A percentile compares a stretch with the other conserved stretches of the same genome.
phyloP scores from a whole-genome alignment of 75 land plant genomes.

The Pseudotsuga menziesii region DNA sequence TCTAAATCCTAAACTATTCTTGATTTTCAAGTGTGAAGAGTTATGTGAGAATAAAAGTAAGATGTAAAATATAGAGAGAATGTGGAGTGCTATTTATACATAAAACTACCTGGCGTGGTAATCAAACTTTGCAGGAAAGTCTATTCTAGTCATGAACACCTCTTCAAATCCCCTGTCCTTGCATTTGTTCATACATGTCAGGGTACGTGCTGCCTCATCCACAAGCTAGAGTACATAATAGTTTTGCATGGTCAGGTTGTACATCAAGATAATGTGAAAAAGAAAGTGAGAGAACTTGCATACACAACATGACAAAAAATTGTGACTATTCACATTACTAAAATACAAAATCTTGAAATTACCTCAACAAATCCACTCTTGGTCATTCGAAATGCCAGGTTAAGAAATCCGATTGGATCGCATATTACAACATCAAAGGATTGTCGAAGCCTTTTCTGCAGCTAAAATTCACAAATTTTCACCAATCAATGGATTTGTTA shows the following conservation, averaged over 20 bases:
- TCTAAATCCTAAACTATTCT: too few species aligned
- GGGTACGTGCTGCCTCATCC: conserved; percentile 53
- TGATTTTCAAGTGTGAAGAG: too few species aligned
- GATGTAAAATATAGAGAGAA: too few species aligned
- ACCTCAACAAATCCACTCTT: conserved; percentile 69
- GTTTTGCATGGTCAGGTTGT: neutral
- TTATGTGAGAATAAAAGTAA: too few species aligned
- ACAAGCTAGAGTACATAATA: conserved; percentile 44
- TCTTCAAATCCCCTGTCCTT: conserved; percentile 76
- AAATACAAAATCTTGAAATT: neutral
- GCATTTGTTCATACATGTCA: conserved; percentile 44
- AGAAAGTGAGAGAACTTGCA: neutral
- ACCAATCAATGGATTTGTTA: neutral
- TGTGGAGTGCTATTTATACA: neutral
- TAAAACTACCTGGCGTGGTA: conserved; percentile 62
- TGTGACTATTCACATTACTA: neutral
- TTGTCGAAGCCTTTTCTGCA: conserved; percentile 21
- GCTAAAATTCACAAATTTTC: conserved; percentile 25
- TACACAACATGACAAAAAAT: conserved; percentile 4
- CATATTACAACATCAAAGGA: conserved; percentile 46
- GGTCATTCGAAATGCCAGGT: conserved; percentile 65
- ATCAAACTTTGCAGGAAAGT: conserved; percentile 81
- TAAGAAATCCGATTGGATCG: conserved; percentile 42
- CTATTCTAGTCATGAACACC: conserved; percentile 67
- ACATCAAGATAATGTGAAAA: neutral